Evolutionary conservation across 1,284 basidiomycete species (phyloP), one percentile per base, ranked within the genome.

Genomic region (Marasmius oreades): DNA sequence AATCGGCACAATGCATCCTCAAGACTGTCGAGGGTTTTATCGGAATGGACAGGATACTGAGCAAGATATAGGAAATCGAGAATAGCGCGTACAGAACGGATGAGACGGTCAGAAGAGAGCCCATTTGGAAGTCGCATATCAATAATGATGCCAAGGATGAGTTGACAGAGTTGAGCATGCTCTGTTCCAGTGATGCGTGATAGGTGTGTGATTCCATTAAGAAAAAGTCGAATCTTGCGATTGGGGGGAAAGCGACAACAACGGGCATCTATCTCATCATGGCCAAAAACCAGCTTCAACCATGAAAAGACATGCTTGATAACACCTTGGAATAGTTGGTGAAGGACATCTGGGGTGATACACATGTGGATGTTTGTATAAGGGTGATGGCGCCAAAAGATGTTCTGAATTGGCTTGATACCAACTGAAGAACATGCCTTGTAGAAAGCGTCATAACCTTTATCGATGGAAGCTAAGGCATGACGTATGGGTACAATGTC

Each of bases 331-430:
- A n/a, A n/a, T n/a, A n/a, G n/a, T n/a, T n/a, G n/a, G n/a, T n/a
- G n/a, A n/a, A n/a, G n/a, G 24, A 68, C 42, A 44, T 70, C 64
- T 26, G 64, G 72, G 14, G 70, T 70, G 37, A 73, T 62, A 24
- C 58, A 62, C 1, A 50, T 6, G 58, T 67, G 70, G n/a, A 74
- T 72, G 61, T 74, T 59, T 58, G 59, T 61, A 55, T 69, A 62
- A 2, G 71, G 71, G 7, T 73, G 58, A 52, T 69, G 55, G 0
- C 39, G 51, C 73, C 73, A 73, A 58, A 74, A 74, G 26, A 23
- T 68, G 66, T 22, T 61, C 31, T 54, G n/a, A 48, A 1, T 68
- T 52, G 31, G 50, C 57, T 44, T 54, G 31, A 0, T 20, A 51
- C 2, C 50, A 53, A 22, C 57, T 47, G 5, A 53, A 57, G 12